Percentiles rank a stretch among this genome's conserved stretches.
Conservation (phyloP, 768 basidiomycete genomes). For the Termitomyces sp. region DNA sequence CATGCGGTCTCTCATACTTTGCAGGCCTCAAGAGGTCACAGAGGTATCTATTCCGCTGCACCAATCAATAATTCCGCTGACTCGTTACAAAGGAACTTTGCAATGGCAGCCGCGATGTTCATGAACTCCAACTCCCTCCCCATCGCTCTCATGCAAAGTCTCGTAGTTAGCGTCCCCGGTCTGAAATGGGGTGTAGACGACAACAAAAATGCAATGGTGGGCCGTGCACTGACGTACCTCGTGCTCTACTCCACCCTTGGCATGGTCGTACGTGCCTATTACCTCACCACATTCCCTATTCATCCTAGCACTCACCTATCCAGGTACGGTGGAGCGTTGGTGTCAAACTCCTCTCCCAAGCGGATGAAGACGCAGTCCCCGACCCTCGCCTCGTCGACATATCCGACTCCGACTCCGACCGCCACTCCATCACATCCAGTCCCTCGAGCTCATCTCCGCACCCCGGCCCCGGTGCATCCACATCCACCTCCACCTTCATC, state of each 20-base stretch:
- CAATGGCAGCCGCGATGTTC: slow-evolving; percentile 82
- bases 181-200: slow-evolving; percentile 83
- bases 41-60: slow-evolving; percentile 42
- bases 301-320: neutral
- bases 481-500: slow-evolving; percentile 13
- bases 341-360: slow-evolving; percentile 16
- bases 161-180: slow-evolving; percentile 79
- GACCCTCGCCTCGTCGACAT: neutral
- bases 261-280: slow-evolving; percentile 64
- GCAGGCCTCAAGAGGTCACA: slow-evolving; percentile 76
- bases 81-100: slow-evolving; percentile 57
- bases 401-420: neutral
- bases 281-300: neutral
- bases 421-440: neutral
- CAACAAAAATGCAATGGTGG: slow-evolving; percentile 85
- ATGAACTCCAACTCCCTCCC: slow-evolving; percentile 96
- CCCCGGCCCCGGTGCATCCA: neutral
- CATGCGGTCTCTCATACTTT: slow-evolving; percentile 58
- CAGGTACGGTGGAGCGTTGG: slow-evolving; percentile 85
- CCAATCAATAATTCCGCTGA: neutral
- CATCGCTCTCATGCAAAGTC: slow-evolving; percentile 89
- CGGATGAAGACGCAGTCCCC: slow-evolving; percentile 8
- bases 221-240: slow-evolving; percentile 85
- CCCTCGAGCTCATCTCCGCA: too few relatives aligned
- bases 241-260: slow-evolving; percentile 94